phyloP scores from a whole-genome alignment of 306 rosid species.

The Cyclanthera cordifolia region DNA sequence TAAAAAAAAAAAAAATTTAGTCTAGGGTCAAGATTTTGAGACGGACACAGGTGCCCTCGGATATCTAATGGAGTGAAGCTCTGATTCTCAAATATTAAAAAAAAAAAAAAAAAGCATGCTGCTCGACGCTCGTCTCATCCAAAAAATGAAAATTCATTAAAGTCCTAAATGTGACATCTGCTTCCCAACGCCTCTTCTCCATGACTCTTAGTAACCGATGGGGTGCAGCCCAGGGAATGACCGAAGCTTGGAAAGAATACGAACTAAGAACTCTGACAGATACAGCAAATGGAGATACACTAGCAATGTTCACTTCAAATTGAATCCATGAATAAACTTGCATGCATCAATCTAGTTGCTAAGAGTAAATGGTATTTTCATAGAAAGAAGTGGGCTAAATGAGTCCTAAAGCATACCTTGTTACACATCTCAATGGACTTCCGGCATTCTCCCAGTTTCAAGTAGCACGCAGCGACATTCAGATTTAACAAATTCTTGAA shows the following conservation, averaged over 20 bases:
- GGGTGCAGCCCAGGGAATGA: neutral
- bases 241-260: neutral
- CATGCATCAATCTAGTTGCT: neutral
- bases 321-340: neutral
- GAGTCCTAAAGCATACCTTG: conserved; percentile 42
- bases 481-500: conserved; percentile 71
- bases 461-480: conserved; percentile 78
- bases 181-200: neutral
- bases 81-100: no score
- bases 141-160: neutral
- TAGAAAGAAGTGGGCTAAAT: neutral
- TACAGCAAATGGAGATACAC: neutral
- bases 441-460: conserved; percentile 75
- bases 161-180: neutral
- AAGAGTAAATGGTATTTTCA: neutral
- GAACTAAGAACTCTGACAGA: neutral
- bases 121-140: no score
- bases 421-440: conserved; percentile 88
- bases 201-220: neutral
- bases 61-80: no score
- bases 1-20: no score
- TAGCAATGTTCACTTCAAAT: neutral
- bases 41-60: no score
- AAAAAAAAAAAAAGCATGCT: neutral
- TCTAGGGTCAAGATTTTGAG: no score